A percentile compares a stretch with the other conserved stretches of the same genome.
phyloP scores from a whole-genome alignment of 2,329 filamentous ascomycete genomes.

The Colletotrichum falcatum region DNA sequence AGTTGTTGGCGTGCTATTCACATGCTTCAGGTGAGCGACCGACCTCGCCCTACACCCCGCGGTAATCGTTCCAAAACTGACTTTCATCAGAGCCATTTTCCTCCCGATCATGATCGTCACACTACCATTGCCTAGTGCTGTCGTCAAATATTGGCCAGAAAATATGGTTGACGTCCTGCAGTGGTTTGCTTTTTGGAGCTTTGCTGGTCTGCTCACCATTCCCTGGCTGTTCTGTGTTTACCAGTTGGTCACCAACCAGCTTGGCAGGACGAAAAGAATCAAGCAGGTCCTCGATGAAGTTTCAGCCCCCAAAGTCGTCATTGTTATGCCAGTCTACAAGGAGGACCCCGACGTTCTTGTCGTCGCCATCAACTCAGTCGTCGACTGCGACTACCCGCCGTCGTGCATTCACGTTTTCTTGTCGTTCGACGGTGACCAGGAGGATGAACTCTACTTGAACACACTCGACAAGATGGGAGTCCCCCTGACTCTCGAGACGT shows the following conservation, averaged over 20 bases:
- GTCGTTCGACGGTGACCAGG: constrained; percentile 91
- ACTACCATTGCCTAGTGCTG: constrained; percentile 79
- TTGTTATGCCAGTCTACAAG: constrained; percentile 97
- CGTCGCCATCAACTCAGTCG: constrained; percentile 89
- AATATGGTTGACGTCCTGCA: constrained; percentile 79
- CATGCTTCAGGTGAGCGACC: constrained; percentile 3
- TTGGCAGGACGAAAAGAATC: constrained; percentile 84
- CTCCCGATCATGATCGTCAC: constrained; percentile 95
- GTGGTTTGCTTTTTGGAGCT: constrained; percentile 97
- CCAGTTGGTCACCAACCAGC: constrained; percentile 86
- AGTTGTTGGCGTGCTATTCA: constrained; percentile 78
- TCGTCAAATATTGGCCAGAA: constrained; percentile 79
- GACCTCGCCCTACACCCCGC: background rate
- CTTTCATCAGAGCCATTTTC: constrained; percentile 73
- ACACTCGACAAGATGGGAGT: constrained; percentile 89
- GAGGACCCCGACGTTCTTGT: constrained; percentile 88
- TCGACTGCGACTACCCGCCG: constrained; percentile 92
- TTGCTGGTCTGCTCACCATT: constrained; percentile 84
- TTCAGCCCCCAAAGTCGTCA: constrained; percentile 91
- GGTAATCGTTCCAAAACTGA: constrained; percentile 36
- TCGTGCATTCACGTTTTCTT: constrained; percentile 95
- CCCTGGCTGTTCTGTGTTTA: constrained; percentile 96
- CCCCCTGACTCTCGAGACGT: constrained; percentile 78
- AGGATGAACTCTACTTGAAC: constrained; percentile 89
- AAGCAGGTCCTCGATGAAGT: constrained; percentile 86